A percentile compares a stretch with the other conserved stretches of the same genome.
phyloP scores from a whole-genome alignment of 2,329 filamentous ascomycete species.

The Ambrosiella cleistominuta region DNA sequence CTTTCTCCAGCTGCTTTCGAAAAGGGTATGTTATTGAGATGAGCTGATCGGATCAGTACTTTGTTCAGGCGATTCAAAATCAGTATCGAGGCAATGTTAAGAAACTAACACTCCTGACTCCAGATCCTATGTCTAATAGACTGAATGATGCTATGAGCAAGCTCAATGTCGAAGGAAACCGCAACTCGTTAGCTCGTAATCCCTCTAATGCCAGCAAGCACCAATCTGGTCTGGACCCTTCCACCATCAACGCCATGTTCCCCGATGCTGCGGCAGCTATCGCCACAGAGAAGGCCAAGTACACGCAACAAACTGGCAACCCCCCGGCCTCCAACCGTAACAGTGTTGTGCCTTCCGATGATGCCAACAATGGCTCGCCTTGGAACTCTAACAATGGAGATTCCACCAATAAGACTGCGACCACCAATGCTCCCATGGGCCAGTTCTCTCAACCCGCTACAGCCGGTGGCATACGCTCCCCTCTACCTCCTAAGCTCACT shows the following conservation, averaged over 20 bases:
- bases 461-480: constrained; percentile 54
- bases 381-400: constrained; percentile 41
- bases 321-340: constrained; percentile 84
- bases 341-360: constrained; percentile 48
- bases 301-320: constrained; percentile 85
- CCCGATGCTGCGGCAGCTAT: constrained; percentile 97
- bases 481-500: constrained; percentile 46
- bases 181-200: constrained; percentile 71
- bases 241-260: constrained; percentile 97
- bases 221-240: constrained; percentile 83
- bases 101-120: constrained; percentile 10
- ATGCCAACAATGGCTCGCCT: constrained; percentile 51
- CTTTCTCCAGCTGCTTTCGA: constrained; percentile 92
- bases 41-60: too few species aligned
- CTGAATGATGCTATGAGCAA: constrained; percentile 95
- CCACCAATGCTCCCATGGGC: constrained; percentile 72
- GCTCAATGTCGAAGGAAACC: constrained; percentile 68
- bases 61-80: background rate
- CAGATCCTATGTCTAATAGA: constrained; percentile 93
- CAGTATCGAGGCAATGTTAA: constrained; percentile 13
- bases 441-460: constrained; percentile 78
- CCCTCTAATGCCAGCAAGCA: constrained; percentile 64
- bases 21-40: constrained; percentile 46
- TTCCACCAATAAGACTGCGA: constrained; percentile 37
- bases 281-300: constrained; percentile 93